Evolutionary conservation across 352 stramenopile species (phyloP).

Genomic region (Blastocystis sp.): DNA sequence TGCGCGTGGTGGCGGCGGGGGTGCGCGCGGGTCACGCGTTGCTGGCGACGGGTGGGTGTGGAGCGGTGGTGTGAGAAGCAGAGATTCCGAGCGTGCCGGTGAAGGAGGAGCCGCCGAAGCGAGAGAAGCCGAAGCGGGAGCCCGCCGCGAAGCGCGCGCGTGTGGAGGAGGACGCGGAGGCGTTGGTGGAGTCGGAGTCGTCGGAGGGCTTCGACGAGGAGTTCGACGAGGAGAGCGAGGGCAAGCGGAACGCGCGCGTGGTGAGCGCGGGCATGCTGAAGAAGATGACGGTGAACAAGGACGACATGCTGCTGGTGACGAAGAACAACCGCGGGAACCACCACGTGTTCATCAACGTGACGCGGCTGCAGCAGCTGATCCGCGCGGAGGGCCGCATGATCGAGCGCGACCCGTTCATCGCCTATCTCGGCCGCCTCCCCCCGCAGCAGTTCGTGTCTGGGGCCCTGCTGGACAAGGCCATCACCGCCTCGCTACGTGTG

Average conservation of each 20-base stretch:
- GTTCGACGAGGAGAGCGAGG: not conserved
- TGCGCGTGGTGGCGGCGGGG: not conserved
- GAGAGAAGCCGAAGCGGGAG: not conserved
- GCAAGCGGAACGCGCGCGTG: not conserved
- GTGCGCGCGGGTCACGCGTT: not conserved
- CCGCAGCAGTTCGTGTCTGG: constrained; percentile 24
- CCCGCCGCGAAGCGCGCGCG: not conserved
- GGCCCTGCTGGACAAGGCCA: not conserved
- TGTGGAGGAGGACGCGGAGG: not conserved
- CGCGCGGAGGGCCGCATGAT: not conserved
- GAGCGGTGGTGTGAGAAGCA: not conserved
- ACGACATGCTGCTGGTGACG: constrained; percentile 40
- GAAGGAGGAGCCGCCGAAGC: not conserved
- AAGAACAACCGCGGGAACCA: not conserved
- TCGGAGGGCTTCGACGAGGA: constrained; percentile 15
- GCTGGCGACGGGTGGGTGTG: not conserved
- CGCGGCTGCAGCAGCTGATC: constrained; percentile 53
- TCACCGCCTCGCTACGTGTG: not conserved
- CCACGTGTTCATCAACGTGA: constrained; percentile 53
- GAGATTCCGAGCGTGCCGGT: not conserved
- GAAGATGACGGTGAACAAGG: constrained; percentile 12
- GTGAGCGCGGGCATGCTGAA: not conserved
- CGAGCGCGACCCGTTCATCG: constrained; percentile 50
- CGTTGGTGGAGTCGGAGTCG: not conserved
- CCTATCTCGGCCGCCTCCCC: not conserved